Percentiles rank a stretch among this genome's conserved stretches.
phyloP scores from a whole-genome alignment of 2,329 filamentous ascomycete genomes.

The Sporothrix brasiliensis region DNA sequence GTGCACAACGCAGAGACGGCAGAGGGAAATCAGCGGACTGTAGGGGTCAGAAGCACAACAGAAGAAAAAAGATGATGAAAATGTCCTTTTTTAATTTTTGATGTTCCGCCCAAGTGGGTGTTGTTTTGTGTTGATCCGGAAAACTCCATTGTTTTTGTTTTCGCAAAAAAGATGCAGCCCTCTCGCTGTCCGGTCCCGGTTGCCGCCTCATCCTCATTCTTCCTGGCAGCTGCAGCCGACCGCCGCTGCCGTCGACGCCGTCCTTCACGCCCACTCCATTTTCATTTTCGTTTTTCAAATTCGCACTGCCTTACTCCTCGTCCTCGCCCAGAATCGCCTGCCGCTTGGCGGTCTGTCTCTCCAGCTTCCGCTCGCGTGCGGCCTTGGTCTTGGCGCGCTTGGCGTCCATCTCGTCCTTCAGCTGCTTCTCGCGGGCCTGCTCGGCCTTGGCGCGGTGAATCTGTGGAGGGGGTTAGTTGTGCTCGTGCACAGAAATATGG shows the following conservation, averaged over 20 bases:
- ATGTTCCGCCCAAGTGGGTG: conserved; percentile 21
- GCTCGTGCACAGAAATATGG: not conserved
- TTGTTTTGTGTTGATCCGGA: conserved; percentile 26
- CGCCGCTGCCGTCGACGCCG: conserved; percentile 21
- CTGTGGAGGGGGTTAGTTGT: conserved; percentile 52
- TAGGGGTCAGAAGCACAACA: conserved; percentile 13
- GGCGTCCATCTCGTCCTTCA: conserved; percentile 99
- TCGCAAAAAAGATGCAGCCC: conserved; percentile 26
- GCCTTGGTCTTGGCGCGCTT: conserved; percentile 99
- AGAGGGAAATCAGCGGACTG: not conserved
- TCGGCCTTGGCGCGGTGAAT: conserved; percentile 99
- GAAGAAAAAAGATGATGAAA: conserved; percentile 30
- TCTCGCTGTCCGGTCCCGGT: conserved; percentile 17
- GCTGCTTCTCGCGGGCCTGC: conserved; percentile 90
- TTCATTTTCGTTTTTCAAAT: conserved; percentile 7
- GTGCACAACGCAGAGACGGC: not conserved
- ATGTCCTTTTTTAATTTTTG: conserved; percentile 27
- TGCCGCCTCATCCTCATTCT: conserved; percentile 1
- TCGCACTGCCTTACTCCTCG: conserved; percentile 48
- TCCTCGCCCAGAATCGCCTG: conserved; percentile 77
- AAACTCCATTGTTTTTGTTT: conserved; percentile 33
- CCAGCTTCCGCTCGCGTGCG: conserved; percentile 95
- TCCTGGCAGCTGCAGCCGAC: not conserved
- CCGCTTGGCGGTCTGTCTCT: conserved; percentile 90
- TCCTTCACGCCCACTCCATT: conserved; percentile 31